Evolutionary conservation across 1,284 basidiomycete species (phyloP), one percentile per base, ranked within the genome.

Genomic region (Salmacisia buchloeana): DNA sequence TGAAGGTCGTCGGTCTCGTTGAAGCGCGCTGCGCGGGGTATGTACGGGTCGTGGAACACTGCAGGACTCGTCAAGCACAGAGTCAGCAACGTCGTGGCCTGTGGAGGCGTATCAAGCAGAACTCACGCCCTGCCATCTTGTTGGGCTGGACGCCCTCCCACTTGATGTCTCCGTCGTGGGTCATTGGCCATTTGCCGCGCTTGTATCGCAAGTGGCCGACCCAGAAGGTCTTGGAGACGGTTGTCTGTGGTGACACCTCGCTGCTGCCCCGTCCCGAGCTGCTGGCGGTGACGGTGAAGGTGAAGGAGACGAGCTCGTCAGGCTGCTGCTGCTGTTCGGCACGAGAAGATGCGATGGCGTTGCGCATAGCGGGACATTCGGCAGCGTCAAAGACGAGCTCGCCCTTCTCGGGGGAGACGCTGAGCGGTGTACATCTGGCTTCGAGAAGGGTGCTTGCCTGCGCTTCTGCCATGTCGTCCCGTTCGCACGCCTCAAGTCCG

Each of bases 121-220:
- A 54, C 49, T 54, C 49, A 54, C 49, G 49, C 10, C 49, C 49
- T 54, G 49, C 63, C n/a, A 75, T 65, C 6, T 72, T 63, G n/a
- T 72, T 69, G 35, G 68, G 65, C 21, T 70, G 63, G 12, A 63
- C 31, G 10, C 61, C 59, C 56, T 68, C 65, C 69, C 70, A 69
- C 2, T 64, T 66, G 10, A 27, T 27, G 6, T 62, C n/a, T n/a
- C 69, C 67, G 13, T 70, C 54, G 7, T 60, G 68, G 33, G 65
- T 66, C 62, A 75, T 63, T 3, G 74, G 74, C 74, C 74, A 75
- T 2, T 59, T 65, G 0, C 70, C 70, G 2, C 74, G 67, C 15
- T 61, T 60, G 27, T 68, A 34, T 5, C 62, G 60, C 35, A 75
- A 41, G 25, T 75, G 69, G 2, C 64, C 74, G 29, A 74, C 61